Evolutionary conservation across 805 yeast genomes (phyloP).

Genomic region (Metschnikowia lachancei): DNA sequence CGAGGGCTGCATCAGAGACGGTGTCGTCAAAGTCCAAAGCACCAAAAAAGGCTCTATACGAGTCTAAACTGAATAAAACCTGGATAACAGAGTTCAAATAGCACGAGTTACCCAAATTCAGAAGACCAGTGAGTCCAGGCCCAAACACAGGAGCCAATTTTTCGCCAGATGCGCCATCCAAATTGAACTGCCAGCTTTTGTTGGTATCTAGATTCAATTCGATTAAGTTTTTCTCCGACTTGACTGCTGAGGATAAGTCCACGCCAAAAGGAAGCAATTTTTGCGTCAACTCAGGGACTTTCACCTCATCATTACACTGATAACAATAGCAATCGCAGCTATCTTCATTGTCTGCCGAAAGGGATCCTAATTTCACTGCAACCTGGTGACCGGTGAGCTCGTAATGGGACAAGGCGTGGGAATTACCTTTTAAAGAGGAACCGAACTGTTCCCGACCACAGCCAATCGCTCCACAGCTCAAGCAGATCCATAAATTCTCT

Average conservation of each 20-base stretch:
- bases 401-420: constrained; percentile 81
- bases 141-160: constrained; percentile 68
- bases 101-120: constrained; percentile 91
- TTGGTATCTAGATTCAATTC: constrained; percentile 94
- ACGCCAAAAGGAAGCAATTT: constrained; percentile 64
- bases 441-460: constrained; percentile 97
- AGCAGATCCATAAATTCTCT: constrained; percentile 89
- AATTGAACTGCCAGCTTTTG: constrained; percentile 85
- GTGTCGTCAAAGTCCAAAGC: constrained; percentile 28
- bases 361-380: constrained; percentile 88
- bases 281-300: constrained; percentile 55
- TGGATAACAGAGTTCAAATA: constrained; percentile 83
- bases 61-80: constrained; percentile 50
- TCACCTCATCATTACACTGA: constrained; percentile 82
- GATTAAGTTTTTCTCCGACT: constrained; percentile 83
- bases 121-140: constrained; percentile 74
- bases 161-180: constrained; percentile 70
- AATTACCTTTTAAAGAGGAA: constrained; percentile 80
- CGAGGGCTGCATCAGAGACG: constrained; percentile 53
- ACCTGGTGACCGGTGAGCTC: constrained; percentile 63
- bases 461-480: constrained; percentile 86
- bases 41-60: constrained; percentile 41
- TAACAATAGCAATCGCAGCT: constrained; percentile 85
- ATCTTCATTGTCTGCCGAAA: constrained; percentile 59
- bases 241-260: constrained; percentile 50